Conservation (phyloP, 2,329 filamentous ascomycete species). For the Arthrobotrys sphaeroides region DNA sequence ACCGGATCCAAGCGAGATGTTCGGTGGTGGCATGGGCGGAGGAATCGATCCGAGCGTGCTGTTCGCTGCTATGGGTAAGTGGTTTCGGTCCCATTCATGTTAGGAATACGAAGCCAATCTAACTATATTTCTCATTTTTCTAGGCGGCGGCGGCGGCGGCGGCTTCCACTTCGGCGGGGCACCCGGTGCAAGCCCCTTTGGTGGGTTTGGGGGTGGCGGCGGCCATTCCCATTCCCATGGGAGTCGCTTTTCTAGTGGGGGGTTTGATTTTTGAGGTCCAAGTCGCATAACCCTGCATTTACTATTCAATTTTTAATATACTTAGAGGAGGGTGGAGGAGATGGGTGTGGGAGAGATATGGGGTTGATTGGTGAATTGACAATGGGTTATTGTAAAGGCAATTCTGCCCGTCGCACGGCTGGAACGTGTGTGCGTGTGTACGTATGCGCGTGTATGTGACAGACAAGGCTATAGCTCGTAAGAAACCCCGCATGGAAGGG, state of each 20-base stretch:
- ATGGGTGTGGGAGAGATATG: neutral
- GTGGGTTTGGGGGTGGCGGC: constrained; percentile 34
- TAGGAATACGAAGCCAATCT: neutral
- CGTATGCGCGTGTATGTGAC: too few species aligned
- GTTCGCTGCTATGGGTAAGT: constrained; percentile 51
- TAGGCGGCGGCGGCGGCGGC: constrained; percentile 33
- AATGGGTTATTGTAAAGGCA: constrained; percentile 4
- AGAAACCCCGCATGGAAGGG: neutral
- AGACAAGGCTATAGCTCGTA: neutral
- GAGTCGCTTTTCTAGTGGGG: constrained; percentile 38
- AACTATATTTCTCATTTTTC: constrained; percentile 6
- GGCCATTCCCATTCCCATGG: constrained; percentile 47
- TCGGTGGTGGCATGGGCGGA: constrained; percentile 48
- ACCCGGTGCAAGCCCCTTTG: constrained; percentile 44
- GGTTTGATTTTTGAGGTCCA: constrained; percentile 42
- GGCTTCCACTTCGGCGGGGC: constrained; percentile 41
- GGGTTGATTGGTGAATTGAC: constrained; percentile 12
- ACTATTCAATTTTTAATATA: constrained; percentile 24
- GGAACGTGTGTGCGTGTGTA: constrained; percentile 9
- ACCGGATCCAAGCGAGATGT: constrained; percentile 45
- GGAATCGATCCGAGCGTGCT: constrained; percentile 51
- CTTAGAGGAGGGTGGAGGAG: neutral
- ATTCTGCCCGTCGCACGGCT: neutral
- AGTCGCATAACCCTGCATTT: neutral
- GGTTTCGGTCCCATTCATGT: constrained; percentile 70